These are phyloP conservation scores for Phycomyces blakesleeanus DNA, from an alignment of 192 early-diverging fungal species.

Conservation along the genomic window DNA sequence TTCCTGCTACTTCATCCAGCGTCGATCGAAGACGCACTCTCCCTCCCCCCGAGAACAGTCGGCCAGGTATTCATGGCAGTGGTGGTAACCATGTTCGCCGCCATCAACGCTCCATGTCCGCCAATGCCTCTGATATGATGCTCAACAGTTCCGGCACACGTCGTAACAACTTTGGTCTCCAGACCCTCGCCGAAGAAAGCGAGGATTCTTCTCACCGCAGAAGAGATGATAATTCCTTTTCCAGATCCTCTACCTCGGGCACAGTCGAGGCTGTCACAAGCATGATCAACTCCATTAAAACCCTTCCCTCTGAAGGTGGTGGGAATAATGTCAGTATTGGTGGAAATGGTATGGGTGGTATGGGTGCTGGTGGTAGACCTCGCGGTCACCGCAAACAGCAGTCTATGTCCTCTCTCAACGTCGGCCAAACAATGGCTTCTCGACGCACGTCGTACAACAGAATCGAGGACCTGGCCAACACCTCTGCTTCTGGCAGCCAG, in stretches of 20 bases:
- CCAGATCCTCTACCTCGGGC: conserved; percentile 14
- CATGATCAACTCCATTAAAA: conserved; percentile 49
- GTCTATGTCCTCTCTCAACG: conserved; percentile 27
- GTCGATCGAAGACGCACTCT: neutral
- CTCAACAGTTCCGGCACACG: conserved; percentile 5
- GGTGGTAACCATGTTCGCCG: conserved; percentile 5
- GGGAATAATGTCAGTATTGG: too few relatives aligned
- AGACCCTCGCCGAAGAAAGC: conserved; percentile 27
- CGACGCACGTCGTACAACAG: conserved; percentile 22
- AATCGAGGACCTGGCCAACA: neutral
- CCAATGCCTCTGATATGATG: conserved; percentile 26
- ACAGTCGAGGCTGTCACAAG: conserved; percentile 46
- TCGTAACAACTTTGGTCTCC: conserved; percentile 18
- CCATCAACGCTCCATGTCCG: conserved; percentile 33
- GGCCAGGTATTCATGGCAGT: neutral
- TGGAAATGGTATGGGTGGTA: too few relatives aligned
- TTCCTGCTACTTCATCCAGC: neutral
- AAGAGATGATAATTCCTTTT: conserved; percentile 16
- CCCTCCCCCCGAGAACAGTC: conserved; percentile 1
- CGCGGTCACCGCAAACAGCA: conserved; percentile 30
- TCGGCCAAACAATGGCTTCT: neutral
- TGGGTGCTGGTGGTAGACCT: too few relatives aligned
- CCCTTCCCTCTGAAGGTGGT: conserved; percentile 31
- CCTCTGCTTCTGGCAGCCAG: neutral
- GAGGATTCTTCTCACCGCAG: conserved; percentile 2